A percentile compares a stretch with the other conserved stretches of the same genome.
phyloP scores from a whole-genome alignment of 148 eudicot genomes.

The Heliamphora exappendiculata region DNA sequence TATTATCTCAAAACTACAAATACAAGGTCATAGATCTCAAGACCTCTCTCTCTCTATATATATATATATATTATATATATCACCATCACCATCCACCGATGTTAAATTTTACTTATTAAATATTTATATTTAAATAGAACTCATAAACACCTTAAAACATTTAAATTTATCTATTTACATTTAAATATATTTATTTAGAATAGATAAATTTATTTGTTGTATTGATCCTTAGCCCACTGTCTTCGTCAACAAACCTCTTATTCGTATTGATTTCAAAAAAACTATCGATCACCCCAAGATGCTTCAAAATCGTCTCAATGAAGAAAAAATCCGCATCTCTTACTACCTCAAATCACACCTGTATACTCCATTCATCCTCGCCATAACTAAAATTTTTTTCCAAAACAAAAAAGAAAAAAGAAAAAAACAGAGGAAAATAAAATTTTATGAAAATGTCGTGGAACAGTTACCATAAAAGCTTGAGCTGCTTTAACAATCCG shows the following conservation, averaged over 20 bases:
- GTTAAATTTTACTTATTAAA: too few species aligned
- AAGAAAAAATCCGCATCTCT: constrained; percentile 80
- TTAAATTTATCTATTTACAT: too few species aligned
- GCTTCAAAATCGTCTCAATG: constrained; percentile 60
- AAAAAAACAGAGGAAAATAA: neutral
- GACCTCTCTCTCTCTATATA: too few species aligned
- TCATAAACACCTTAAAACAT: too few species aligned
- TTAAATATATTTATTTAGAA: too few species aligned
- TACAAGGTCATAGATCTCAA: too few species aligned
- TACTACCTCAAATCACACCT: constrained; percentile 82
- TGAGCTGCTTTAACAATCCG: constrained; percentile 60
- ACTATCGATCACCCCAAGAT: constrained; percentile 49
- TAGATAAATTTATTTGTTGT: too few species aligned
- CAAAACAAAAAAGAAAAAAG: too few species aligned
- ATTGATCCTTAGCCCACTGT: constrained; percentile 68
- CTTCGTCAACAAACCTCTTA: constrained; percentile 50
- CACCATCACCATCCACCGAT: too few species aligned
- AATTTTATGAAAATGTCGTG: neutral
- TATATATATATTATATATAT: too few species aligned
- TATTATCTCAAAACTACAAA: too few species aligned
- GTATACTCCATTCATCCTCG: neutral
- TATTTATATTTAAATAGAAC: too few species aligned
- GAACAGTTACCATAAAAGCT: constrained; percentile 58
- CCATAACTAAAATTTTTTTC: neutral
- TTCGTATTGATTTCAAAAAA: constrained; percentile 76